These are phyloP conservation scores for Suillus ampliporus DNA, from an alignment of 768 basidiomycete species.

Conservation along the genomic window DNA sequence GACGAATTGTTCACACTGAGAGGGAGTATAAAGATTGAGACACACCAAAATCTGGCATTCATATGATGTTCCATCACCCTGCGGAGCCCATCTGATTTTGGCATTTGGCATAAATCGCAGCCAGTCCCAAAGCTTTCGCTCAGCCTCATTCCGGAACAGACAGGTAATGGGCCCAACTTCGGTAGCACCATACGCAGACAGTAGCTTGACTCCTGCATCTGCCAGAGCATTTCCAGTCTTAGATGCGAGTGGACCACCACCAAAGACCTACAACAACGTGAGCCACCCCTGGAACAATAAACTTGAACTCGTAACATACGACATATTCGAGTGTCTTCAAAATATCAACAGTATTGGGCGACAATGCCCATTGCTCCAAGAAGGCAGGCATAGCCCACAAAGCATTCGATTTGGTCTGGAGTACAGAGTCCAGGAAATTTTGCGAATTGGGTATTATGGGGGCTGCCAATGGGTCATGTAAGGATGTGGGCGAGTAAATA, in stretches of 20 bases:
- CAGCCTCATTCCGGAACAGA: conserved; percentile 21
- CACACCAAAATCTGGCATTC: conserved; percentile 47
- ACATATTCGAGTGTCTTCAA: conserved; percentile 34
- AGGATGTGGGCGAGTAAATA: conserved; percentile 35
- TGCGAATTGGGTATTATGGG: conserved; percentile 47
- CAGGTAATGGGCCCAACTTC: conserved; percentile 23
- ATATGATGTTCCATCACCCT: conserved; percentile 41
- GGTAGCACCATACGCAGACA: conserved; percentile 44
- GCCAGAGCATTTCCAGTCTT: conserved; percentile 40
- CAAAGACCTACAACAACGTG: conserved; percentile 34
- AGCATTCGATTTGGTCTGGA: conserved; percentile 31
- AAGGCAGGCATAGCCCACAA: conserved; percentile 46
- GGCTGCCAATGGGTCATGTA: conserved; percentile 21
- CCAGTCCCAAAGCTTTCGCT: conserved; percentile 41
- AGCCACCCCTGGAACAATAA: too few species aligned
- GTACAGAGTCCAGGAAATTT: conserved; percentile 44
- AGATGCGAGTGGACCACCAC: conserved; percentile 45
- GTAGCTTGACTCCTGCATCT: conserved; percentile 39
- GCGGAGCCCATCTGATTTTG: conserved; percentile 34
- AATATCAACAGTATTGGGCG: conserved; percentile 27
- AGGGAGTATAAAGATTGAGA: background rate
- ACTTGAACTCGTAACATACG: too few species aligned
- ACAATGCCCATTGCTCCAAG: conserved; percentile 42
- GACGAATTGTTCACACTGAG: background rate
- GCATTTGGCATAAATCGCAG: conserved; percentile 31